Percentiles rank a stretch among this genome's conserved stretches.
These are phyloP conservation scores for Pseudocercospora musae DNA, from an alignment of 2,329 filamentous ascomycete genomes.

Conservation along the genomic window DNA sequence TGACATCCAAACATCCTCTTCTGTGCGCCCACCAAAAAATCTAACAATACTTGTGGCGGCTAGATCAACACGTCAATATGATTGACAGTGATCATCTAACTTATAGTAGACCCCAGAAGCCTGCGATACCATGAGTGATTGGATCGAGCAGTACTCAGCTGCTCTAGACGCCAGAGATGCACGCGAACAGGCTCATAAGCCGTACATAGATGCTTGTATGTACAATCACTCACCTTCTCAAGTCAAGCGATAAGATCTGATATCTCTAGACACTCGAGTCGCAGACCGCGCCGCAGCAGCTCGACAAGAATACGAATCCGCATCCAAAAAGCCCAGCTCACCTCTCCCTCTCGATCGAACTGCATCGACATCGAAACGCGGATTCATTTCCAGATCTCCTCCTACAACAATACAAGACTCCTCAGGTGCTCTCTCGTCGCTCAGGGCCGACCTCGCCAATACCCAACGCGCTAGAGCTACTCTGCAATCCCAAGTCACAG, in stretches of 20 bases:
- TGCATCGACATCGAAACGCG: constrained; percentile 28
- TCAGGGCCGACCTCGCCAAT: constrained; percentile 69
- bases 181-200: constrained; percentile 61
- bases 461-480: constrained; percentile 71
- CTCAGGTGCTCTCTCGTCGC: constrained; percentile 55
- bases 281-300: constrained; percentile 41
- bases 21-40: neutral
- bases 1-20: neutral
- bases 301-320: constrained; percentile 20
- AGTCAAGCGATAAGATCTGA: too few species aligned
- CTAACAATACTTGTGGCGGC: neutral
- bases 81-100: neutral
- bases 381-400: constrained; percentile 23
- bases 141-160: constrained; percentile 77
- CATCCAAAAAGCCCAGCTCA: constrained; percentile 30
- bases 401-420: constrained; percentile 51
- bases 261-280: constrained; percentile 41
- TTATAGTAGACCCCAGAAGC: neutral
- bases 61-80: neutral
- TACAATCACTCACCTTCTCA: constrained; percentile 1
- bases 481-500: constrained; percentile 61
- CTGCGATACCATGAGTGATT: constrained; percentile 56
- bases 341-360: constrained; percentile 25
- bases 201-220: constrained; percentile 77
- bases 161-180: constrained; percentile 70